Evolutionary conservation across 2,329 filamentous ascomycete species (phyloP).

Genomic region (Neonectria punicea): DNA sequence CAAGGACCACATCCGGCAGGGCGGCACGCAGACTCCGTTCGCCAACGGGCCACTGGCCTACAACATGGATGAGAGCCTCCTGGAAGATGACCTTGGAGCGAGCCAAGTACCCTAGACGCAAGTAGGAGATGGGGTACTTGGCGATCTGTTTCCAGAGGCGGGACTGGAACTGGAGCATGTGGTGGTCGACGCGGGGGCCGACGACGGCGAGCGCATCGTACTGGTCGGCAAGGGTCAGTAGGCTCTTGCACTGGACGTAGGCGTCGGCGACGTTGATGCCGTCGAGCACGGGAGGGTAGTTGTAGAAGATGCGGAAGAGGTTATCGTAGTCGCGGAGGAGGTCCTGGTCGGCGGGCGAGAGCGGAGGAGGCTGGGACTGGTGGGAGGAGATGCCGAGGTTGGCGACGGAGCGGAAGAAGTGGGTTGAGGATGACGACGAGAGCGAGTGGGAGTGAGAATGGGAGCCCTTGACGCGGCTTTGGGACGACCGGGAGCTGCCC

Average conservation of each 20-base stretch:
- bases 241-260: conserved; percentile 92
- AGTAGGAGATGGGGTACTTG: conserved; percentile 92
- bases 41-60: conserved; percentile 90
- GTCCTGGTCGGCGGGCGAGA: conserved; percentile 74
- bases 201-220: conserved; percentile 92
- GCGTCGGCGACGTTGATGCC: conserved; percentile 89
- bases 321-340: conserved; percentile 94
- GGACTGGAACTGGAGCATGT: conserved; percentile 90
- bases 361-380: conserved; percentile 58
- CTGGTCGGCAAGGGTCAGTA: conserved; percentile 90
- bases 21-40: conserved; percentile 79
- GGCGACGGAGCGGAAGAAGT: conserved; percentile 88
- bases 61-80: conserved; percentile 91
- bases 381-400: conserved; percentile 70
- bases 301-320: conserved; percentile 95
- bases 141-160: conserved; percentile 95
- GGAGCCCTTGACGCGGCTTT: conserved; percentile 44
- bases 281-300: conserved; percentile 85
- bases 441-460: conserved; percentile 60
- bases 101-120: conserved; percentile 88
- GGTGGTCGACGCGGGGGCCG: conserved; percentile 90
- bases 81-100: conserved; percentile 85
- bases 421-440: conserved; percentile 54
- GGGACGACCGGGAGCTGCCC: conserved; percentile 57
- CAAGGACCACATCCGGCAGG: conserved; percentile 80